phyloP scores from a whole-genome alignment of 2,329 filamentous ascomycete genomes.

The Pseudomassariella vexata region DNA sequence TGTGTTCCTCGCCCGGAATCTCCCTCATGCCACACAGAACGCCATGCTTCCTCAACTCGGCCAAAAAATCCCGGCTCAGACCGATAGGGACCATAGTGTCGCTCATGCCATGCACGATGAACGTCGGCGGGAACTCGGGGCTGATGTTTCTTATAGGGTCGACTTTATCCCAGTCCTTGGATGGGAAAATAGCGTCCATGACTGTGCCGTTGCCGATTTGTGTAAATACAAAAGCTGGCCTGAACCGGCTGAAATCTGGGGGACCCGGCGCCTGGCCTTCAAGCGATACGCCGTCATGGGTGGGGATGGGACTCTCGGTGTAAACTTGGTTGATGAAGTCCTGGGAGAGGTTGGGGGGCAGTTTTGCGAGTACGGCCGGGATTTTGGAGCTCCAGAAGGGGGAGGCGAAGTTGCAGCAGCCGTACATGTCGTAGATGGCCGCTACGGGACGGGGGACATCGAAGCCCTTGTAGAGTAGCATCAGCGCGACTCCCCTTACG shows the following conservation, averaged over 20 bases:
- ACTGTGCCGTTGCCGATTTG: conserved; percentile 34
- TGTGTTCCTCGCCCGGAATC: conserved; percentile 35
- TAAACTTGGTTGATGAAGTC: conserved; percentile 30
- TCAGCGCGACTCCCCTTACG: not conserved
- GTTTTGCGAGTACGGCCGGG: conserved; percentile 20
- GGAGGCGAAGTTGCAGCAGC: conserved; percentile 31
- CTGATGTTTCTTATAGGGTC: conserved; percentile 29
- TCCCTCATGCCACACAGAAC: conserved; percentile 29
- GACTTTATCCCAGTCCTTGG: conserved; percentile 18
- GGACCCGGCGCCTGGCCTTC: conserved; percentile 29
- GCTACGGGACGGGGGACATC: conserved; percentile 25
- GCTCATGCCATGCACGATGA: conserved; percentile 32
- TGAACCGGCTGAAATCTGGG: conserved; percentile 28
- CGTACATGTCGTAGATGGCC: conserved; percentile 36
- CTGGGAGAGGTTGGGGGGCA: conserved; percentile 17
- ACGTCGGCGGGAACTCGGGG: conserved; percentile 29
- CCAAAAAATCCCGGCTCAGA: conserved; percentile 26
- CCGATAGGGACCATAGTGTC: conserved; percentile 32
- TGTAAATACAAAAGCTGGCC: conserved; percentile 33
- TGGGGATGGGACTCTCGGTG: conserved; percentile 28
- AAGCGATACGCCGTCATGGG: conserved; percentile 30
- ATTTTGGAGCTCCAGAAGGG: conserved; percentile 29
- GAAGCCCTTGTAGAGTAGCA: conserved; percentile 24
- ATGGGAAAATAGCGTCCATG: conserved; percentile 23
- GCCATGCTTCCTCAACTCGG: conserved; percentile 18